These are phyloP conservation scores for Pythium periplocum DNA, from an alignment of 352 stramenopile genomes.

Conservation along the genomic window DNA sequence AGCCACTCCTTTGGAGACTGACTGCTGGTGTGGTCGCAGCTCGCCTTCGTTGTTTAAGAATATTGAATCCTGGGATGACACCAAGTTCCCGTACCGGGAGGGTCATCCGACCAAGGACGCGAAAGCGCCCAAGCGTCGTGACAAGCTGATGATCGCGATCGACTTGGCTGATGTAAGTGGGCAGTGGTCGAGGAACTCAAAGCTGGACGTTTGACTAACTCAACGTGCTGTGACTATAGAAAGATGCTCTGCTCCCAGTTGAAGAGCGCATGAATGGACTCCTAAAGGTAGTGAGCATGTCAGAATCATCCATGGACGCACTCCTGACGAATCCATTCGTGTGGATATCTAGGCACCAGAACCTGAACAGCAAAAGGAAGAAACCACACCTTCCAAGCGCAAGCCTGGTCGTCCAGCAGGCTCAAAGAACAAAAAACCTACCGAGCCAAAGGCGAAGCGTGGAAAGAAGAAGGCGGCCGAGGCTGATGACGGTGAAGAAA, in stretches of 20 bases:
- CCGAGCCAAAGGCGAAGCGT: conserved; percentile 17
- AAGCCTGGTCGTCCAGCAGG: conserved; percentile 35
- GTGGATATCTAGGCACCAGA: background rate
- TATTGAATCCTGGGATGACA: conserved; percentile 71
- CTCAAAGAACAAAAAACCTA: conserved; percentile 28
- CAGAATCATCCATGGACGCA: too few relatives aligned
- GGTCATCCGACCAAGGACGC: conserved; percentile 62
- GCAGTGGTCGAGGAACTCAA: too few relatives aligned
- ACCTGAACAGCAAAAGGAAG: conserved; percentile 11
- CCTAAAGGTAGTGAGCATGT: conserved; percentile 25
- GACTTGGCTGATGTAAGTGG: conserved; percentile 54
- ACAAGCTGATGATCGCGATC: conserved; percentile 61
- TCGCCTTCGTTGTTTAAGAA: conserved; percentile 53
- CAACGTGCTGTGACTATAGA: conserved; percentile 19
- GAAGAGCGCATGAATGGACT: conserved; percentile 49
- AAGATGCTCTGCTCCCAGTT: conserved; percentile 49
- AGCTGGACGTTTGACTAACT: too few relatives aligned
- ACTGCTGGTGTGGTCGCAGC: conserved; percentile 15
- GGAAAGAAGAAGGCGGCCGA: conserved; percentile 18
- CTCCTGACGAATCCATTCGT: too few relatives aligned
- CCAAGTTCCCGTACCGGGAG: conserved; percentile 55
- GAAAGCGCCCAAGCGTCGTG: conserved; percentile 68
- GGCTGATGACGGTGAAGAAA: conserved; percentile 9
- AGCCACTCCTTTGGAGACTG: too few relatives aligned
- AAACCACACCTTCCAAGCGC: conserved; percentile 27